Base-by-base conservation (phyloP, 495 filamentous ascomycete species). In the Xanthoparmelia taractica region DNA sequence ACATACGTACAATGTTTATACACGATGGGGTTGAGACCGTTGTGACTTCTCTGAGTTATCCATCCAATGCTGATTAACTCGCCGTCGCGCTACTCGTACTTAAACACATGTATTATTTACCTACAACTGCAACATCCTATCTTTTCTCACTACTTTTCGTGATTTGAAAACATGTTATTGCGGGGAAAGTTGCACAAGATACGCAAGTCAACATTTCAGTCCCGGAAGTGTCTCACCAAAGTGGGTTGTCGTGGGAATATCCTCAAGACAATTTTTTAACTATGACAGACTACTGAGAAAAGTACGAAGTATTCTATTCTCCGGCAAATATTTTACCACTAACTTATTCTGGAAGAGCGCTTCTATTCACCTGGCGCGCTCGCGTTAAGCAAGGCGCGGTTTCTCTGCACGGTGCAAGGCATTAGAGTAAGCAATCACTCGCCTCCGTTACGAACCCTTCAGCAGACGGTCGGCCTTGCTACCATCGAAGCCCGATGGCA, bases 401-500 rank as follows among this genome's bases (percentile, higher is more conserved):
- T 33, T 20, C 50, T 54, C 12, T 23, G 48, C 48, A n/a, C n/a
- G n/a, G n/a, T n/a, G n/a, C n/a, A n/a, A n/a, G n/a, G n/a, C n/a
- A n/a, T n/a, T n/a, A n/a, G n/a, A 52, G 4, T 10, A 10, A 13
- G 23, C 11, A 52, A 31, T 17, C 18, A 17, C 1, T 31, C 18
- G 15, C 11, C 13, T n/a, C 25, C 2, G 25, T 23, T 31, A 12
- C 33, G 15, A 18, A 2, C 20, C 2, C 20, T 54, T 33, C 20
- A 54, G 7, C 50, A 54, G 50, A 33, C 29, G 8, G 27, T 54
- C 50, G 2, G 29, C 20, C 7, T 29, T 33, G 15, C 27, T 54
- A 17, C 33, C 15, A 2, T 33, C 17, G 29, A 23, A 20, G 15
- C 2, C 17, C 36, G 37, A 88, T 89, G 84, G 83, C 90, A 36